Evolutionary conservation across 768 basidiomycete species (phyloP).

Genomic region (Lepiota brunneoincarnata): DNA sequence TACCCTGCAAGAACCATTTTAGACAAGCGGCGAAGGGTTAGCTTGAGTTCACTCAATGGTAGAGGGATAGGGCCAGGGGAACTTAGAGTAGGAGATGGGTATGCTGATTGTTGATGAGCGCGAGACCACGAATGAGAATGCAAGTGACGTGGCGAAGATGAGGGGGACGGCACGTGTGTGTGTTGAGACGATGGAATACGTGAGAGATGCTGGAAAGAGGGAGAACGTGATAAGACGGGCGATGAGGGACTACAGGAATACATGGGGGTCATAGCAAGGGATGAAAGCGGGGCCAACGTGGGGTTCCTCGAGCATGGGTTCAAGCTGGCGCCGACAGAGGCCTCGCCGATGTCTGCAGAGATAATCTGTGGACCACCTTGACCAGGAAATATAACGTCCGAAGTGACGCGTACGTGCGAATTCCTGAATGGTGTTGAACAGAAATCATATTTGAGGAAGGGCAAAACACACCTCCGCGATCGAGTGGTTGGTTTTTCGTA

Average conservation of each 20-base stretch:
- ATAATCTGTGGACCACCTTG: slow-evolving; percentile 67
- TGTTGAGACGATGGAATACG: slow-evolving; percentile 17
- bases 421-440: slow-evolving; percentile 24
- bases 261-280: background rate
- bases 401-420: slow-evolving; percentile 71
- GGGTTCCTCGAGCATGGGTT: slow-evolving; percentile 3
- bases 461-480: slow-evolving; percentile 30
- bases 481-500: slow-evolving; percentile 20
- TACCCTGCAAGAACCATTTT: slow-evolving; percentile 85
- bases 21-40: slow-evolving; percentile 72
- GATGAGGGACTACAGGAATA: slow-evolving; percentile 1
- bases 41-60: slow-evolving; percentile 53
- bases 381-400: slow-evolving; percentile 67
- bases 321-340: slow-evolving; percentile 20
- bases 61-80: slow-evolving; percentile 15
- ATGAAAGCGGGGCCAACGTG: background rate
- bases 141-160: background rate
- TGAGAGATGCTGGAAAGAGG: slow-evolving; percentile 19
- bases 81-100: slow-evolving; percentile 14
- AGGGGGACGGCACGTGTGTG: background rate
- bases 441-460: background rate
- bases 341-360: slow-evolving; percentile 78
- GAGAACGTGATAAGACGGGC: slow-evolving; percentile 12
- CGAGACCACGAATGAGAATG: slow-evolving; percentile 1
- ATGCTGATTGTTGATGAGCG: slow-evolving; percentile 11